Conservation (phyloP, 768 basidiomycete genomes). For the Termitomyces sp. region DNA sequence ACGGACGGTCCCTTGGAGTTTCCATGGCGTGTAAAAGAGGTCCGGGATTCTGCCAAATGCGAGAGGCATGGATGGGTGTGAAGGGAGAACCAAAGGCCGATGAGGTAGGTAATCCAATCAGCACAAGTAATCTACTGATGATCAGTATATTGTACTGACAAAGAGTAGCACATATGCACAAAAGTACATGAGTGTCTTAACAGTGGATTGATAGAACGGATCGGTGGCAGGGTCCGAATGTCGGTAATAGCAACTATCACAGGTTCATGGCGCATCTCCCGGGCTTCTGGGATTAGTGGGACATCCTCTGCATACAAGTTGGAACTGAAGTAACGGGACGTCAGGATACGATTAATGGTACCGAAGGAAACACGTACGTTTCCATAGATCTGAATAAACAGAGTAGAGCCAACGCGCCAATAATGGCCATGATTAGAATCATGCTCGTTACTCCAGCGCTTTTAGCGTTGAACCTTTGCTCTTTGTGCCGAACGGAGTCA, state of each 20-base stretch:
- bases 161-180: slow-evolving; percentile 88
- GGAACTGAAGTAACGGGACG: slow-evolving; percentile 53
- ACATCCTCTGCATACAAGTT: slow-evolving; percentile 81
- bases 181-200: slow-evolving; percentile 93
- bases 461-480: slow-evolving; percentile 99
- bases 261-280: slow-evolving; percentile 65
- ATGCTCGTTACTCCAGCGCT: slow-evolving; percentile 98
- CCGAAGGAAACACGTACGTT: slow-evolving; percentile 58
- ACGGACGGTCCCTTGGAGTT: slow-evolving; percentile 51
- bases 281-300: slow-evolving; percentile 40
- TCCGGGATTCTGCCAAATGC: slow-evolving; percentile 99
- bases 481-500: slow-evolving; percentile 63
- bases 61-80: slow-evolving; percentile 95
- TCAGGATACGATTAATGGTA: not conserved
- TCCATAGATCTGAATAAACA: slow-evolving; percentile 98
- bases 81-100: slow-evolving; percentile 98
- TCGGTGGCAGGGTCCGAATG: slow-evolving; percentile 91
- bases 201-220: slow-evolving; percentile 94
- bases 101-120: slow-evolving; percentile 58
- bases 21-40: slow-evolving; percentile 69
- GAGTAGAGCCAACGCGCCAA: slow-evolving; percentile 88
- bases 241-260: slow-evolving; percentile 90
- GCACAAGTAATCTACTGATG: not conserved
- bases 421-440: slow-evolving; percentile 99
- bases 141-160: slow-evolving; percentile 44